phyloP scores from a whole-genome alignment of 1,139 yeast species.

The Suhomyces ambrosiae region DNA sequence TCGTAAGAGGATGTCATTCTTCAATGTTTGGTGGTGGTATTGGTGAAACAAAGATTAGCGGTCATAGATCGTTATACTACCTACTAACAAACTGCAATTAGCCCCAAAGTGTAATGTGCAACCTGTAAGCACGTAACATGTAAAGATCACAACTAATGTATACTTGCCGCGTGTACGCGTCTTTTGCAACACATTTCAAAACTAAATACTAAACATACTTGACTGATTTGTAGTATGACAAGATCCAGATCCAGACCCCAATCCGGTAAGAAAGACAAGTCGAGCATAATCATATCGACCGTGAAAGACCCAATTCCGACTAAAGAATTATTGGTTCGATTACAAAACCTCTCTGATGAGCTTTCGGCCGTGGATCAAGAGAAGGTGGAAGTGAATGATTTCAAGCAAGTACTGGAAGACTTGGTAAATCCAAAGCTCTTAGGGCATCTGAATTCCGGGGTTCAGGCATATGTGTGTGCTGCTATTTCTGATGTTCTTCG shows the following conservation, averaged over 20 bases:
- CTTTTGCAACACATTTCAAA: constrained; percentile 8
- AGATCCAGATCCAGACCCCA: constrained; percentile 5
- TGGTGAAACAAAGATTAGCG: too few relatives aligned
- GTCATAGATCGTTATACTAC: not conserved
- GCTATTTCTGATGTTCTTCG: constrained; percentile 77
- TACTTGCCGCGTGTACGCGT: constrained; percentile 6
- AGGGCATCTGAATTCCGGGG: constrained; percentile 65
- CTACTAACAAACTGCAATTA: too few relatives aligned
- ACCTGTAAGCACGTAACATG: not conserved
- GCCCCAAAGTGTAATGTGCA: too few relatives aligned
- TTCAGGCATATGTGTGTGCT: constrained; percentile 72
- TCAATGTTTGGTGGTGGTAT: too few relatives aligned
- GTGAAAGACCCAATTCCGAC: constrained; percentile 57
- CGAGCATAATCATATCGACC: constrained; percentile 50
- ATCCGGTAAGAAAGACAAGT: constrained; percentile 40
- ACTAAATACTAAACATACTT: too few relatives aligned
- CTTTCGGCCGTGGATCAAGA: constrained; percentile 66
- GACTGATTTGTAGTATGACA: constrained; percentile 6
- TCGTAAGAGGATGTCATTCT: constrained; percentile 1
- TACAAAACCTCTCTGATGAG: constrained; percentile 58
- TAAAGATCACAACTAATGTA: too few relatives aligned
- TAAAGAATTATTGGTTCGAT: constrained; percentile 52
- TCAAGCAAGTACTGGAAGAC: constrained; percentile 51
- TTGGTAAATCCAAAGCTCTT: constrained; percentile 61
- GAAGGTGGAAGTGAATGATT: constrained; percentile 45